Evolutionary conservation across 768 basidiomycete species (phyloP).

Genomic region (Boletus huronensis): DNA sequence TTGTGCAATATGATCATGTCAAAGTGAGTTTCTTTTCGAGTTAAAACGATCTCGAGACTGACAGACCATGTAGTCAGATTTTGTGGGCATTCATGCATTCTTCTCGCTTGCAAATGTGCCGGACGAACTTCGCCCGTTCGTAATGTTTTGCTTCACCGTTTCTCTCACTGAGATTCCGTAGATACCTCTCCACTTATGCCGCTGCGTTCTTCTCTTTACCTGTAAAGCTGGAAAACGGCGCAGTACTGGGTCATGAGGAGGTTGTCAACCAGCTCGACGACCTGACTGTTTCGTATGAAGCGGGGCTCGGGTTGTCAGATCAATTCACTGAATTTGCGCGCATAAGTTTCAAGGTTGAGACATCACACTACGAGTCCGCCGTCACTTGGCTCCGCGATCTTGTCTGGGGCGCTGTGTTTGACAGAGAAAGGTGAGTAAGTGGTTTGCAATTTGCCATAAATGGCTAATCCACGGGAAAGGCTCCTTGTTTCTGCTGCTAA

Average conservation of each 20-base stretch:
- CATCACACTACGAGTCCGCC: slow-evolving; percentile 70
- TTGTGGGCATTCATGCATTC: slow-evolving; percentile 75
- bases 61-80: slow-evolving; percentile 68
- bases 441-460: background rate
- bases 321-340: slow-evolving; percentile 73
- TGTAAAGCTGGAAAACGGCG: slow-evolving; percentile 65
- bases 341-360: slow-evolving; percentile 83
- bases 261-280: slow-evolving; percentile 89
- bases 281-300: slow-evolving; percentile 86
- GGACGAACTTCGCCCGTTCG: slow-evolving; percentile 64
- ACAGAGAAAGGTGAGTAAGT: slow-evolving; percentile 63
- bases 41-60: background rate
- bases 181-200: slow-evolving; percentile 75
- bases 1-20: slow-evolving; percentile 92
- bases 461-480: slow-evolving; percentile 37
- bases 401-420: slow-evolving; percentile 70
- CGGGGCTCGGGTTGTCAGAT: slow-evolving; percentile 57
- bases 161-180: slow-evolving; percentile 30
- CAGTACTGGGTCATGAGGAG: slow-evolving; percentile 75
- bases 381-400: slow-evolving; percentile 85
- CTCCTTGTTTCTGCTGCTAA: slow-evolving; percentile 84
- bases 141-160: slow-evolving; percentile 25
- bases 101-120: slow-evolving; percentile 77
- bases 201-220: slow-evolving; percentile 88
- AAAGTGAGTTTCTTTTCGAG: slow-evolving; percentile 46